phyloP scores from a whole-genome alignment of 768 basidiomycete genomes.

The Mycena polygramma region DNA sequence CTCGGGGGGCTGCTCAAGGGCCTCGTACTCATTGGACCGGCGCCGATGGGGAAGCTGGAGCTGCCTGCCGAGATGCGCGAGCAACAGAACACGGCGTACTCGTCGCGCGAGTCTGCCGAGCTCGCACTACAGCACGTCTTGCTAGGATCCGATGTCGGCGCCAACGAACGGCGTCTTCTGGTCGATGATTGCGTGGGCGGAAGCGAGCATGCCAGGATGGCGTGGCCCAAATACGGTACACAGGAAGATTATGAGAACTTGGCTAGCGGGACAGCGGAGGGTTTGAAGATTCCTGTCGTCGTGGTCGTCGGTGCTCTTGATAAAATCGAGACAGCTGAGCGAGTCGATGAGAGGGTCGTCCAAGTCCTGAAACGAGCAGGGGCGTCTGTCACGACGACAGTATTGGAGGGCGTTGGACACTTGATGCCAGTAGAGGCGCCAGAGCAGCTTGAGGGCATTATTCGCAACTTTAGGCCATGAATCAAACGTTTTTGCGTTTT shows the following conservation, averaged over 20 bases:
- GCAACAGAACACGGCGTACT: constrained; percentile 13
- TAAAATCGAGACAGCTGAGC: constrained; percentile 18
- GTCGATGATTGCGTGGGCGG: constrained; percentile 19
- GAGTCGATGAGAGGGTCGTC: constrained; percentile 17
- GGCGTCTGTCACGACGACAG: constrained; percentile 14
- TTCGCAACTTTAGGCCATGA: neutral
- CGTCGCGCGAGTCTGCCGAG: constrained; percentile 22
- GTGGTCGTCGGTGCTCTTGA: constrained; percentile 28
- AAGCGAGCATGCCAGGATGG: constrained; percentile 13
- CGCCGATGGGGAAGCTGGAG: constrained; percentile 25
- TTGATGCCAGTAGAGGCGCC: constrained; percentile 31
- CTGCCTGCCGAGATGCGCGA: constrained; percentile 20
- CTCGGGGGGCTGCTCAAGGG: constrained; percentile 18
- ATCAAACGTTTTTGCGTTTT: no score
- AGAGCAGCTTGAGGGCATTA: neutral
- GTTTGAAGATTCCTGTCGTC: constrained; percentile 18
- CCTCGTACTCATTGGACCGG: constrained; percentile 22
- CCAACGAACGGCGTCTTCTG: constrained; percentile 9
- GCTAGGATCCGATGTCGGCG: constrained; percentile 20
- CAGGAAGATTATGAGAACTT: constrained; percentile 19
- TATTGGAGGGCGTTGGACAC: constrained; percentile 22
- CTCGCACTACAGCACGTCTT: constrained; percentile 13
- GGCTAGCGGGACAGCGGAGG: neutral
- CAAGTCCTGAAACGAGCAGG: constrained; percentile 22
- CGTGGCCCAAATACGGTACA: constrained; percentile 23